Percentiles rank a stretch among this genome's conserved stretches.
Conservation (phyloP, 2,329 filamentous ascomycete species). For the Colletotrichum camelliae region DNA sequence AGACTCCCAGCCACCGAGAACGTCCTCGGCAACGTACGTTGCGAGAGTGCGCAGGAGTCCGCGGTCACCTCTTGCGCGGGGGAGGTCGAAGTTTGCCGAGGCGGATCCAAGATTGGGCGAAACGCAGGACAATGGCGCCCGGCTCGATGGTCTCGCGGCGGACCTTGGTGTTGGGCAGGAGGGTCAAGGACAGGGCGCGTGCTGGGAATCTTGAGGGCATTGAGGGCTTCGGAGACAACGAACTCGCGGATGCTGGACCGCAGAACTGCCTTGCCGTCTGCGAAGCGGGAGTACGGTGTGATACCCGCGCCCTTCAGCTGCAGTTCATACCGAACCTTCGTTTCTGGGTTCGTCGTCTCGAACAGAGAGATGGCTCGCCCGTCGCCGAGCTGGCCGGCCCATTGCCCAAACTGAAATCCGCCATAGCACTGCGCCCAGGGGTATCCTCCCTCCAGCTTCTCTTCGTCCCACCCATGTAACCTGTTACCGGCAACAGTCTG, state of each 20-base stretch:
- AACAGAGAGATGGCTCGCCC: conserved; percentile 94
- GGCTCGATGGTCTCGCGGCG: conserved; percentile 83
- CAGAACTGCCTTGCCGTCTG: conserved; percentile 92
- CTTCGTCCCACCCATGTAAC: conserved; percentile 78
- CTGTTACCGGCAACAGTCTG: conserved; percentile 82
- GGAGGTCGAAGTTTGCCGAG: conserved; percentile 97
- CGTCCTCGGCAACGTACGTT: conserved; percentile 85
- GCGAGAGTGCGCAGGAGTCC: conserved; percentile 75
- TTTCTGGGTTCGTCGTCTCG: conserved; percentile 78
- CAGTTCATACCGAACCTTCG: conserved; percentile 80
- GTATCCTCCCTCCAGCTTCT: conserved; percentile 74
- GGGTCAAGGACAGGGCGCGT: conserved; percentile 84
- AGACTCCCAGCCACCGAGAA: conserved; percentile 87
- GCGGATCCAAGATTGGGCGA: conserved; percentile 89
- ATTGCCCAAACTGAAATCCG: conserved; percentile 80
- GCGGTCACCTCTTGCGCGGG: conserved; percentile 81
- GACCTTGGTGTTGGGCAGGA: conserved; percentile 76
- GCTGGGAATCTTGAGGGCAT: conserved; percentile 84
- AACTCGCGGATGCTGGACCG: conserved; percentile 94
- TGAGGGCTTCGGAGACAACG: conserved; percentile 85
- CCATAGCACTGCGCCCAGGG: conserved; percentile 99
- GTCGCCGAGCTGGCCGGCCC: conserved; percentile 96
- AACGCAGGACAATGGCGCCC: conserved; percentile 89
- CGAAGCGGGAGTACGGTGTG: conserved; percentile 95
- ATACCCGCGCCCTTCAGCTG: conserved; percentile 93